Evolutionary conservation across 805 yeast species (phyloP).

Genomic region (Starmerella kuoi): DNA sequence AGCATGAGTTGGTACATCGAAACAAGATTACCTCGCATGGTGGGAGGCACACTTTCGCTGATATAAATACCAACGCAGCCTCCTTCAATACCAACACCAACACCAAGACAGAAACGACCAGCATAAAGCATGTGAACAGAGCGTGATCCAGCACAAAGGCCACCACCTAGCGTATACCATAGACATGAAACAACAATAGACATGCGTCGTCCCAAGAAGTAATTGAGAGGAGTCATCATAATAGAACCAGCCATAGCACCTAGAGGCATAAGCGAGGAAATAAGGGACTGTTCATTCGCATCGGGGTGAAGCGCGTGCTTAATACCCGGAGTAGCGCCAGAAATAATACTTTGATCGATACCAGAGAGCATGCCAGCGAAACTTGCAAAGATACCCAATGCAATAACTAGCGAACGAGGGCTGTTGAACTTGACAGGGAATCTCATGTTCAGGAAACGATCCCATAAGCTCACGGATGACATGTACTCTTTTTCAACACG

Average conservation of each 20-base stretch:
- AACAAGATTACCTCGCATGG: conserved; percentile 48
- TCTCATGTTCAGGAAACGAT: conserved; percentile 11
- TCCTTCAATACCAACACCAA: conserved; percentile 57
- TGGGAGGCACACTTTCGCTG: conserved; percentile 48
- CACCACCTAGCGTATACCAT: conserved; percentile 51
- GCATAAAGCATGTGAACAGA: conserved; percentile 41
- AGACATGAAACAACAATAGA: conserved; percentile 46
- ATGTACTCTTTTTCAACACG: conserved; percentile 10
- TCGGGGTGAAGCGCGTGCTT: conserved; percentile 33
- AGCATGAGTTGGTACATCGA: conserved; percentile 52
- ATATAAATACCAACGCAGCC: conserved; percentile 53
- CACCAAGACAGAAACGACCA: conserved; percentile 48
- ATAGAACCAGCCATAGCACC: conserved; percentile 58
- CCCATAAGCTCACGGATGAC: conserved; percentile 11
- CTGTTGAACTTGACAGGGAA: conserved; percentile 12
- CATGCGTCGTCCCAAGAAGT: conserved; percentile 42
- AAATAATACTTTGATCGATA: conserved; percentile 53
- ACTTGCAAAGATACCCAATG: conserved; percentile 47
- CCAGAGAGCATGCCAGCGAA: conserved; percentile 57
- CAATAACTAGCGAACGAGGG: conserved; percentile 33
- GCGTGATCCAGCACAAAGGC: conserved; percentile 42
- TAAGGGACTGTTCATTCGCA: conserved; percentile 38
- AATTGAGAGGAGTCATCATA: conserved; percentile 46
- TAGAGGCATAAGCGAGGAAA: conserved; percentile 52
- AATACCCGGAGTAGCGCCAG: conserved; percentile 50